Percentiles rank a stretch among this genome's conserved stretches.
These are phyloP conservation scores for Monilinia vaccinii-corymbosi DNA, from an alignment of 2,329 filamentous ascomycete genomes.

Conservation along the genomic window DNA sequence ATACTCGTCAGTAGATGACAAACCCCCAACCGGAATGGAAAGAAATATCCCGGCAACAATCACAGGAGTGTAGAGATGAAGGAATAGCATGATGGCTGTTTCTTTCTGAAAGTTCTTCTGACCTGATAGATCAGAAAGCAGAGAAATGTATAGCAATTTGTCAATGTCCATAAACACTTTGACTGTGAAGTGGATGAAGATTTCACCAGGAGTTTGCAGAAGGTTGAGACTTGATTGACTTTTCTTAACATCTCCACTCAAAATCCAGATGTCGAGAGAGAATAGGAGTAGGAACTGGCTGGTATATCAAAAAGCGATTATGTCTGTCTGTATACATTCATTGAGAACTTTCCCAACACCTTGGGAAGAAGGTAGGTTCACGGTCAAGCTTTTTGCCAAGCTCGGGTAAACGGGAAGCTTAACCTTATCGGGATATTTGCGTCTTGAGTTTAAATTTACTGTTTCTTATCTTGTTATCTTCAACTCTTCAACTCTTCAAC, in stretches of 20 bases:
- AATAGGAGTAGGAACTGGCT: background rate
- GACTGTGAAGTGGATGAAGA: background rate
- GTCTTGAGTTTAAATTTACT: background rate
- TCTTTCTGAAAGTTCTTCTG: background rate
- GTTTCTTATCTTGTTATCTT: too few species aligned
- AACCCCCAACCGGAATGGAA: background rate
- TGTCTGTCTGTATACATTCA: background rate
- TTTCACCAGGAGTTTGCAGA: background rate
- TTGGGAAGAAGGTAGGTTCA: too few species aligned
- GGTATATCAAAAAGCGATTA: background rate
- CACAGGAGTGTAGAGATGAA: background rate
- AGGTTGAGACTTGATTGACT: background rate
- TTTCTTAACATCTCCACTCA: background rate
- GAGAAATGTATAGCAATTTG: background rate
- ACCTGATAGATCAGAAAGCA: too few species aligned
- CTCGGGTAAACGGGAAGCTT: background rate
- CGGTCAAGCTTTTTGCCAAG: too few species aligned
- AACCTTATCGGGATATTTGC: too few species aligned
- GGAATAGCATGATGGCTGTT: background rate
- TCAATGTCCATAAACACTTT: background rate
- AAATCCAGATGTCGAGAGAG: background rate
- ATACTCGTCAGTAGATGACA: constrained; percentile 3
- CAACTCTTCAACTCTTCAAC: too few species aligned
- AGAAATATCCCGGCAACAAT: background rate
- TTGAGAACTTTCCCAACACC: background rate